phyloP scores from a whole-genome alignment of 2,329 filamentous ascomycete species.

The Aureobasidium vineae region DNA sequence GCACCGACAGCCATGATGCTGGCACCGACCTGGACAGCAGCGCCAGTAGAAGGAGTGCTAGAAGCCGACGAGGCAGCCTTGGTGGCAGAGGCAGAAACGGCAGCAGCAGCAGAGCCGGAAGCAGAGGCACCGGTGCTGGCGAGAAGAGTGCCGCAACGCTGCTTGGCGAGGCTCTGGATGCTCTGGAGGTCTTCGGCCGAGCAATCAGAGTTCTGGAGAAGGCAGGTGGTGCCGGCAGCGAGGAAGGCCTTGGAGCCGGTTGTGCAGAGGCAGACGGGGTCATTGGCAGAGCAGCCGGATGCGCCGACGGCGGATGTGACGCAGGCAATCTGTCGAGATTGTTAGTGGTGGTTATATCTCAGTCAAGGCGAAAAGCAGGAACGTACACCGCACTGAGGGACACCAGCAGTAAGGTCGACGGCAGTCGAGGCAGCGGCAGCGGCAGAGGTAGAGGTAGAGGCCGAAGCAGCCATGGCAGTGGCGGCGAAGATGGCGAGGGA shows the following conservation, averaged over 20 bases:
- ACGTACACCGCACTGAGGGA: conserved; percentile 13
- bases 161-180: conserved; percentile 35
- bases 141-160: not conserved
- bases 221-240: conserved; percentile 43
- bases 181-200: conserved; percentile 40
- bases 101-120: conserved; percentile 26
- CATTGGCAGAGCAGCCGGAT: conserved; percentile 50
- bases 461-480: conserved; percentile 9
- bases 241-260: conserved; percentile 41
- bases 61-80: conserved; percentile 3
- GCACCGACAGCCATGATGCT: conserved; percentile 18
- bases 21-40: conserved; percentile 25
- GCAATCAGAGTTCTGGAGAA: conserved; percentile 40
- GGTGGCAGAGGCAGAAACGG: not conserved
- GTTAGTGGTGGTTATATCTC: not conserved
- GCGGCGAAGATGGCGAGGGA: conserved; percentile 24
- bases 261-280: conserved; percentile 55
- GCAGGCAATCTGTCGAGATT: conserved; percentile 37
- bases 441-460: not conserved
- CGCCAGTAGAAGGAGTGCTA: conserved; percentile 12
- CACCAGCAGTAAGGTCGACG: not conserved
- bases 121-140: not conserved
- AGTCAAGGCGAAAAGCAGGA: not conserved
- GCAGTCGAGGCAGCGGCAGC: not conserved
- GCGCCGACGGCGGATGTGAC: conserved; percentile 48